Evolutionary conservation across 208 protist genomes (phyloP).

Genomic region (Phytomonas sp.): DNA sequence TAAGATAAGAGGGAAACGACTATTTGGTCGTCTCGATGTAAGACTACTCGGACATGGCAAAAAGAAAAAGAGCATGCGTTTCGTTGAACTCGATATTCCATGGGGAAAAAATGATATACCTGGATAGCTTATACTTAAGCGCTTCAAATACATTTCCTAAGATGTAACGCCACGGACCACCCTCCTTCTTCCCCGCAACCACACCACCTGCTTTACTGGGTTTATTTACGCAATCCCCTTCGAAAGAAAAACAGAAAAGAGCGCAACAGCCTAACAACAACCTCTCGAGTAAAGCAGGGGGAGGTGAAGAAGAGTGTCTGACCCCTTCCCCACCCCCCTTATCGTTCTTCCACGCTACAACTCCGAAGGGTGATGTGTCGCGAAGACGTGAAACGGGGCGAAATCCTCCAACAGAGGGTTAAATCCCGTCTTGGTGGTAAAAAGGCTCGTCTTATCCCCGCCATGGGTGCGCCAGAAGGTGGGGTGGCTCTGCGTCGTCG

Average conservation of each 20-base stretch:
- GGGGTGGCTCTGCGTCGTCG: slow-evolving; percentile 53
- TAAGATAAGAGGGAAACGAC: no score
- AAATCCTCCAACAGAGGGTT: slow-evolving; percentile 86
- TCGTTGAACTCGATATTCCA: no score
- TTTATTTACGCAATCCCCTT: background rate
- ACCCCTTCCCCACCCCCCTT: background rate
- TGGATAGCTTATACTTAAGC: no score
- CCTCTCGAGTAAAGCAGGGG: background rate
- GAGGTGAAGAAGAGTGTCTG: background rate
- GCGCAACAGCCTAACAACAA: slow-evolving; percentile 2
- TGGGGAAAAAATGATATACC: no score
- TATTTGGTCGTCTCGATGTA: no score
- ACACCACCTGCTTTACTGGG: no score
- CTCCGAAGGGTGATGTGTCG: slow-evolving; percentile 71
- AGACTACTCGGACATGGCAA: no score
- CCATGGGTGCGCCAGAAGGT: slow-evolving; percentile 80
- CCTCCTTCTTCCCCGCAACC: no score
- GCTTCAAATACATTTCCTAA: no score
- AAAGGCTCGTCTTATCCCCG: slow-evolving; percentile 75
- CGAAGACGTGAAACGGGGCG: slow-evolving; percentile 69
- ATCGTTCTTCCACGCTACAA: slow-evolving; percentile 20
- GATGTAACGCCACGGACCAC: no score
- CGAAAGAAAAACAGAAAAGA: slow-evolving; percentile 4
- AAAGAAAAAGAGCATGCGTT: no score
- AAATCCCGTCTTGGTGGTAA: slow-evolving; percentile 71